Percentiles rank a stretch among this genome's conserved stretches.
These are phyloP conservation scores for Agaricus subrufescens DNA, from an alignment of 768 basidiomycete genomes.

Conservation along the genomic window DNA sequence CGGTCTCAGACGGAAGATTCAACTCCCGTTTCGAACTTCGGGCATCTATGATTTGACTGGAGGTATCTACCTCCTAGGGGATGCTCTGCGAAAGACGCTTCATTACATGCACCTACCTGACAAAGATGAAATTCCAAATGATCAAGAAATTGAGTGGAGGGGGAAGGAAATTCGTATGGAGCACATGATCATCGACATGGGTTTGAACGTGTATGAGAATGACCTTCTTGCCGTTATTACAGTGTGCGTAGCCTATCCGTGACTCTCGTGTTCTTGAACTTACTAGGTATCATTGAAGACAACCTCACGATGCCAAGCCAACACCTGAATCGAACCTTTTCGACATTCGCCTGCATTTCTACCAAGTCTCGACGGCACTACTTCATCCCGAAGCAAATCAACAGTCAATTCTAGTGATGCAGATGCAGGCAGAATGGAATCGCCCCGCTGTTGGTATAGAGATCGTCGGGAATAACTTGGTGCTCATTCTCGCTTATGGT, in stretches of 20 bases:
- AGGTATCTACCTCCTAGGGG: slow-evolving; percentile 36
- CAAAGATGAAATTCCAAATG: neutral
- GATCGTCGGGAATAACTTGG: slow-evolving; percentile 39
- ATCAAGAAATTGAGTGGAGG: slow-evolving; percentile 24
- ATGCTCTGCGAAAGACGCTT: slow-evolving; percentile 20
- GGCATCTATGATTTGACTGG: slow-evolving; percentile 41
- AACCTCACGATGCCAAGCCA: neutral
- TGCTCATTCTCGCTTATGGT: slow-evolving; percentile 29
- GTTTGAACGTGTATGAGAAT: slow-evolving; percentile 37
- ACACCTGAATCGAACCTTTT: neutral
- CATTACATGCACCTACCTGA: slow-evolving; percentile 31
- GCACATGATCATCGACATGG: slow-evolving; percentile 35
- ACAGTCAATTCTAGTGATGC: slow-evolving; percentile 24
- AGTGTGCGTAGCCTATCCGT: slow-evolving; percentile 22
- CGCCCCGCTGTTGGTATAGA: slow-evolving; percentile 36
- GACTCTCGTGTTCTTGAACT: neutral
- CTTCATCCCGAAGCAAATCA: slow-evolving; percentile 30
- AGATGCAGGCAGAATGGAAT: slow-evolving; percentile 12
- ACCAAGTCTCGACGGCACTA: slow-evolving; percentile 29
- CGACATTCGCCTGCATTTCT: slow-evolving; percentile 10
- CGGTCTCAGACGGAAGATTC: slow-evolving; percentile 20
- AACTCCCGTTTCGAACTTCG: slow-evolving; percentile 22
- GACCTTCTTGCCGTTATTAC: slow-evolving; percentile 39
- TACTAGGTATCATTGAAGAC: neutral
- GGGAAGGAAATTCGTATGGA: slow-evolving; percentile 25